These are phyloP conservation scores for Schizosaccharomyces cryophilus DNA, from an alignment of 805 yeast species.

Conservation along the genomic window DNA sequence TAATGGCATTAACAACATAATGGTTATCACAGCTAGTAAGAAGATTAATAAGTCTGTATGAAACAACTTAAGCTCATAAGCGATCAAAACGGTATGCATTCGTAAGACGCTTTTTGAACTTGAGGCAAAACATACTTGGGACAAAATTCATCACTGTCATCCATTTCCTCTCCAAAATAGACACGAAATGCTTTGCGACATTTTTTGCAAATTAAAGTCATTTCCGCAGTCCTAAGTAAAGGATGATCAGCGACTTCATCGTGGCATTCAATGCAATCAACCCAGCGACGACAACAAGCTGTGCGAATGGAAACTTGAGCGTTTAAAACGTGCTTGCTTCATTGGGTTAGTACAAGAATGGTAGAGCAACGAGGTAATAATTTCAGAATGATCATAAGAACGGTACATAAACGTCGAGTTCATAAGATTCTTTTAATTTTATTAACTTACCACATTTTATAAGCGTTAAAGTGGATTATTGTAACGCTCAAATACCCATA, in stretches of 20 bases:
- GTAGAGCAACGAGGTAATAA: too few relatives aligned
- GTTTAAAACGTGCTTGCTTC: conserved; percentile 14
- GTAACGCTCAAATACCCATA: too few relatives aligned
- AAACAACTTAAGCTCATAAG: not conserved
- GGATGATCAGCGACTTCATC: conserved; percentile 12
- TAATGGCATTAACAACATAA: not conserved
- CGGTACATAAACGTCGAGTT: too few relatives aligned
- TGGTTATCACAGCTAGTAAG: not conserved
- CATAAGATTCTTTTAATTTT: too few relatives aligned
- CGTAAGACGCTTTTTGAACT: not conserved
- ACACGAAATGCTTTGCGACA: conserved; percentile 15
- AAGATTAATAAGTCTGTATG: not conserved
- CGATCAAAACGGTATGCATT: not conserved
- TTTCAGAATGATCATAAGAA: too few relatives aligned
- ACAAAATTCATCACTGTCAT: conserved; percentile 15
- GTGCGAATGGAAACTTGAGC: conserved; percentile 16
- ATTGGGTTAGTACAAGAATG: not conserved
- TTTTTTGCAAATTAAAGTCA: conserved; percentile 14
- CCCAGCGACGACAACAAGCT: conserved; percentile 11
- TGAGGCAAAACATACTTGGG: conserved; percentile 15
- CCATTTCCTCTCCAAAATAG: conserved; percentile 7
- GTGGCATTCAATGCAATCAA: conserved; percentile 16
- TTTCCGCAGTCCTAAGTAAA: conserved; percentile 13
- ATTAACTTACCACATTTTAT: too few relatives aligned
- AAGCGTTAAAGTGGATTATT: too few relatives aligned